Evolutionary conservation across 768 basidiomycete species (phyloP).

Genomic region (Leccinum longicurvipes): DNA sequence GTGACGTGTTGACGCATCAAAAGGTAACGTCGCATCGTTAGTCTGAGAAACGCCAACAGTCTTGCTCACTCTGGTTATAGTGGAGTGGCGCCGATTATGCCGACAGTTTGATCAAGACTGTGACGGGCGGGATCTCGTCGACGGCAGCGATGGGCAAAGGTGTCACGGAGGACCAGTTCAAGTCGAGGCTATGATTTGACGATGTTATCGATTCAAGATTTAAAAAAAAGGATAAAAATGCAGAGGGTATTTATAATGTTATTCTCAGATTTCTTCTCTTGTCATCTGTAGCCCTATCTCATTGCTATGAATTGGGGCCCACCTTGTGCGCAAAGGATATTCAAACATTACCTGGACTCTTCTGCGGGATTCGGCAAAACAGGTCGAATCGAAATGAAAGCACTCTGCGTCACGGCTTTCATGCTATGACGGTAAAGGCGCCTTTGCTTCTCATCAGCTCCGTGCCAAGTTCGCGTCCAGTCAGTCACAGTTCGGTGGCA

Average conservation of each 20-base stretch:
- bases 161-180: conserved; percentile 89
- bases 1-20: conserved; percentile 97
- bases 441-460: conserved; percentile 69
- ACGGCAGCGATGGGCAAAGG: conserved; percentile 99
- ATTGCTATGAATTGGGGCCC: not conserved
- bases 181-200: conserved; percentile 39
- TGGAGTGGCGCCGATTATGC: conserved; percentile 96
- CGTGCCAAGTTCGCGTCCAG: conserved; percentile 70
- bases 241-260: not conserved
- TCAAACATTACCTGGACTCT: too few species aligned
- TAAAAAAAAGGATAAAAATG: not conserved
- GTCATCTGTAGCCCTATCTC: conserved; percentile 1
- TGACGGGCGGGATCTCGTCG: conserved; percentile 95
- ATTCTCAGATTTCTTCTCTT: conserved; percentile 1
- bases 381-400: too few species aligned
- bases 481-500: too few species aligned
- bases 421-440: conserved; percentile 38
- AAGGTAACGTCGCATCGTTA: conserved; percentile 51
- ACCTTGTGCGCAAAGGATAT: too few species aligned
- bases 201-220: not conserved
- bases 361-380: too few species aligned
- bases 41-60: not conserved
- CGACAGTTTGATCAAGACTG: conserved; percentile 88
- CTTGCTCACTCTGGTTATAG: conserved; percentile 39
- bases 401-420: not conserved